Percentiles rank a stretch among this genome's conserved stretches.
phyloP scores from a whole-genome alignment of 495 filamentous ascomycete species.

The Penicilliopsis zonata region DNA sequence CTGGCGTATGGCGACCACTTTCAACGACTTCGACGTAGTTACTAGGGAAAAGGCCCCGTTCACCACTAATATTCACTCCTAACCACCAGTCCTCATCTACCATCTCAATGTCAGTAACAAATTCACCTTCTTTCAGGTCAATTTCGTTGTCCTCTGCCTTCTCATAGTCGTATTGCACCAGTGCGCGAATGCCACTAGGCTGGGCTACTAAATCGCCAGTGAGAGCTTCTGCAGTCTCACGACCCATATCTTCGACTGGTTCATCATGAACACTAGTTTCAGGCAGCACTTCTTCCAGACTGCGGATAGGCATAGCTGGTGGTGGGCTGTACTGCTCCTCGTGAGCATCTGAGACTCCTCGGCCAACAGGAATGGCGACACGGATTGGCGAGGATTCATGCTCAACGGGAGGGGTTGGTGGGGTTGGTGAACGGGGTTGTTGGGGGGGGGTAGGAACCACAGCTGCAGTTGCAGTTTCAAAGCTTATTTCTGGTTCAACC shows the following conservation, averaged over 20 bases:
- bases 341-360: constrained; percentile 38
- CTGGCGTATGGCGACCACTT: constrained; percentile 25
- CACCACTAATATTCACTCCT: constrained; percentile 69
- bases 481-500: constrained; percentile 30
- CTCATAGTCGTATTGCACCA: constrained; percentile 91
- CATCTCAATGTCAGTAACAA: constrained; percentile 93
- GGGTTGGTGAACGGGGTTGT: constrained; percentile 47
- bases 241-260: constrained; percentile 52
- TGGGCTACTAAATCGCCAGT: constrained; percentile 15
- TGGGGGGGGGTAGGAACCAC: constrained; percentile 44
- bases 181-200: constrained; percentile 48
- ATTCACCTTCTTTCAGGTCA: constrained; percentile 79
- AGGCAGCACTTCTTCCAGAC: constrained; percentile 46
- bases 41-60: constrained; percentile 84
- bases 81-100: constrained; percentile 97
- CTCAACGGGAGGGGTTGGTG: constrained; percentile 38
- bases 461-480: constrained; percentile 35
- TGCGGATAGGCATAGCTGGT: constrained; percentile 41
- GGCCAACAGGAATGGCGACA: constrained; percentile 75
- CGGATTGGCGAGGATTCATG: constrained; percentile 63
- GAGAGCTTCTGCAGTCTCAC: constrained; percentile 46
- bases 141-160: constrained; percentile 96
- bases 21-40: constrained; percentile 90
- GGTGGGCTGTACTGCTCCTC: constrained; percentile 38
- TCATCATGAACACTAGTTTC: constrained; percentile 51